Evolutionary conservation across 495 filamentous ascomycete genomes (phyloP), one percentile per base, ranked within the genome.

Genomic region (Stereocaulon alpinum): DNA sequence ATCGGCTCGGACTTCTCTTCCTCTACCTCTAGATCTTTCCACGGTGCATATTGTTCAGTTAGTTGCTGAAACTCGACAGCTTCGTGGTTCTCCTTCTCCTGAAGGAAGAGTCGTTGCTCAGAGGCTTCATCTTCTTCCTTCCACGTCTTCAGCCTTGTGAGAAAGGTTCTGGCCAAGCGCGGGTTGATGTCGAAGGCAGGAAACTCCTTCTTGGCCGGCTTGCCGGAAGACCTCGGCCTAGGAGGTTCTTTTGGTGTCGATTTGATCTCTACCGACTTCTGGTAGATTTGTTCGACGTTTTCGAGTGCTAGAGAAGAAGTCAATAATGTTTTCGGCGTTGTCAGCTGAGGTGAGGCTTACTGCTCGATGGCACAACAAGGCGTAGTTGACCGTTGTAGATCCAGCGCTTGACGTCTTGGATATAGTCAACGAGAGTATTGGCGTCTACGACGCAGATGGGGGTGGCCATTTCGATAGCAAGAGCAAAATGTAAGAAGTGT

Each of bases 391-490:
- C 82, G 57, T 83, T 79, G 47, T 76, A 74, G 37, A 84, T 78
- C 83, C 84, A 87, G 72, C 79, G 77, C 72, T 86, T 82, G 59
- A 88, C 82, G 66, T 80, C 81, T 64, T 80, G 83, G 66, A 87
- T 84, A 53, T 84, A 84, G 60, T 82, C 83, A 29, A 84, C 80
- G 63, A 88, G 68, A 37, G 83, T 86, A 55, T 82, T 85, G 66
- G 87, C 86, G 70, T 89, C 86, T 69, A 86, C 80, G 66, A 86
- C 82, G 74, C 86, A 88, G 73, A 86, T 83, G 58, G 66, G 61
- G 10, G 22, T 62, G 24, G 60, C 58, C 63, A 64, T 62, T 57
- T 54, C 44, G 40, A 52, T 18, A 58, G 32, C 11, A 41, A 55
- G 48, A 51, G 56, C 48, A 58, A 58, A 24, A n/a, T 58, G 30